phyloP scores from a whole-genome alignment of 1,284 basidiomycete genomes.

The Ceratobasidium sp. region DNA sequence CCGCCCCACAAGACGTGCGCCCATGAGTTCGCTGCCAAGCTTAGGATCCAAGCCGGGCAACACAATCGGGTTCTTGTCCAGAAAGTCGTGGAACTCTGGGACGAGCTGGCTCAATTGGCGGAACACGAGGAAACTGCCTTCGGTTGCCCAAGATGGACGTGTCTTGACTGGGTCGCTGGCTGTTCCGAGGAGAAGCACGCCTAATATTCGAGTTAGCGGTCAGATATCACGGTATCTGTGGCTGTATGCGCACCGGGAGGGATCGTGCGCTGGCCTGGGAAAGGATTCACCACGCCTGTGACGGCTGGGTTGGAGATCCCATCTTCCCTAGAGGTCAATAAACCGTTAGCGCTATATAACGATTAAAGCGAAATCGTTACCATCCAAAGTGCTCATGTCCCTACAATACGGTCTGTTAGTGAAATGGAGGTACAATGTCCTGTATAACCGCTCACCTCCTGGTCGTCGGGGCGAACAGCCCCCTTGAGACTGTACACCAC shows the following conservation, averaged over 20 bases:
- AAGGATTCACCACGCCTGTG: neutral
- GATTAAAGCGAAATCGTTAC: neutral
- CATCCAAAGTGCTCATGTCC: conserved; percentile 33
- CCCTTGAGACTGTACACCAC: conserved; percentile 46
- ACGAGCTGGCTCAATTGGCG: conserved; percentile 49
- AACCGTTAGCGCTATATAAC: neutral
- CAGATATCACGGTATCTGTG: neutral
- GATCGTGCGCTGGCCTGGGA: neutral
- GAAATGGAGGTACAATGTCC: neutral
- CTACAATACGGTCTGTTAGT: neutral
- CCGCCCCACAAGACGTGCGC: conserved; percentile 49
- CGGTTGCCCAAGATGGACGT: conserved; percentile 46
- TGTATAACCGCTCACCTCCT: conserved; percentile 27
- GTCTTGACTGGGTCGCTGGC: neutral
- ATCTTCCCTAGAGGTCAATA: conserved; percentile 1
- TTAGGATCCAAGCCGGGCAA: conserved; percentile 10
- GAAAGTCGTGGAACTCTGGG: conserved; percentile 49
- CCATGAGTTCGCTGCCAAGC: conserved; percentile 32
- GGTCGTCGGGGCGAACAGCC: conserved; percentile 42
- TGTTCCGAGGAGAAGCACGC: neutral
- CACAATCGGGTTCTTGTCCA: conserved; percentile 20
- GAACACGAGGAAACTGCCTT: conserved; percentile 49
- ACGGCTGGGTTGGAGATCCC: conserved; percentile 19
- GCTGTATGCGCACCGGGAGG: neutral
- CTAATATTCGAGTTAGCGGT: neutral